phyloP scores from a whole-genome alignment of 257 asterid species.

The Solanum raphanifolium region DNA sequence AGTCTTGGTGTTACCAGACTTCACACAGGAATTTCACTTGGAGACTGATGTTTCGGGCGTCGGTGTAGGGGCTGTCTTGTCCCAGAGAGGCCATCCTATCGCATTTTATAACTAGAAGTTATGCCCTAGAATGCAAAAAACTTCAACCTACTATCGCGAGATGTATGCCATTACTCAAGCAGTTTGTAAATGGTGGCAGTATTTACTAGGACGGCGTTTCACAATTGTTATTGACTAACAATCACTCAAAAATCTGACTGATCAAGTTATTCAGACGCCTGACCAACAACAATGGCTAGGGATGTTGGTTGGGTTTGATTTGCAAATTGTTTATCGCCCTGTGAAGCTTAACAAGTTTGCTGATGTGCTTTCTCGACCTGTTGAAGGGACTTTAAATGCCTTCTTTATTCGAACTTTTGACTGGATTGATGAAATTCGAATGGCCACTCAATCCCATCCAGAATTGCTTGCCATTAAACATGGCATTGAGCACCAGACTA shows the following conservation, averaged over 20 bases:
- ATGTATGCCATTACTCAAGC: not conserved
- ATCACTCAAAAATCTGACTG: not conserved
- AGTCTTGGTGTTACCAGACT: not conserved
- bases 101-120: not conserved
- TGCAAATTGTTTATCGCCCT: not conserved
- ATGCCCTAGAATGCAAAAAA: not conserved
- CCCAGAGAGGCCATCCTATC: not conserved
- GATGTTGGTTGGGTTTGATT: not conserved
- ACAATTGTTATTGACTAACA: not conserved
- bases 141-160: not conserved
- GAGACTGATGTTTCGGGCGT: not conserved
- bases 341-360: not conserved
- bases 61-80: fast-evolving
- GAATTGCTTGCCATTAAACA: not conserved
- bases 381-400: not conserved
- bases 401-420: not conserved
- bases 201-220: not conserved
- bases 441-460: not conserved
- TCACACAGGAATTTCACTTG: not conserved
- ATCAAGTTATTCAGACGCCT: not conserved
- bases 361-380: not conserved
- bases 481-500: not conserved
- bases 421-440: not conserved
- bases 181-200: not conserved
- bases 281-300: not conserved